Base-by-base conservation (phyloP, 2,329 filamentous ascomycete species). In the Epichloe bromicola region DNA sequence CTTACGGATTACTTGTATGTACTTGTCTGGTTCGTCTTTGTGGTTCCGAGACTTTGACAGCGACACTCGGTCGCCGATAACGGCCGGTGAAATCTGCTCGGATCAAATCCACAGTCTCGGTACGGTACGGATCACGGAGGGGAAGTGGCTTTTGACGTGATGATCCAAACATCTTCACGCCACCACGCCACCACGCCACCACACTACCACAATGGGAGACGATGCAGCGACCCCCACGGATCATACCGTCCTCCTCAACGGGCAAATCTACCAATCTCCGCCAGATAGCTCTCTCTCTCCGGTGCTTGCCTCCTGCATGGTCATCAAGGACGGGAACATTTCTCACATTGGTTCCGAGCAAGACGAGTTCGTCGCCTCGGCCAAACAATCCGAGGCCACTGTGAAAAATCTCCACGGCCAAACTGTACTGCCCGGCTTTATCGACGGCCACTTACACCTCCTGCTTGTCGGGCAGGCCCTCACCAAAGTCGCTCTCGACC, bases 381-480 rank as follows among this genome's bases (percentile, higher is more conserved):
- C 64, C 4, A 58, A 56, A 37, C 50, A 54, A 3, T 52, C 53
- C 3, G 63, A 60, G 15, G 60, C 58, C 26, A 37, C 44, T 8
- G 42, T 58, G 17, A 56, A 58, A 30, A 61, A 70, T 34, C 50
- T 70, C 3, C 48, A 47, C 1, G 65, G 67, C 1, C 59, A 59
- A 20, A 68, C 67, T 1, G 64, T 80, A 3, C 65, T 80, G 2
- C 76, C 77, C 0, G 71, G 76, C 14, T 80, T 80, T 63, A 72
- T 80, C 39, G 77, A 80, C 53, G 75, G 74, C 5, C 77, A 80
- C 54, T 70, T 78, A 62, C 77, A 80, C 57, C 67, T 80, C 10
- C 66, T 80, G 0, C 65, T 76, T 10, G 66, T 78, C 0, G 77
- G 76, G 1, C 74, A 78, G 54, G 72, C 74, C 0, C 66, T 80